Conservation (phyloP, 177 flowering plant genomes). For the Vitis hybrid region DNA sequence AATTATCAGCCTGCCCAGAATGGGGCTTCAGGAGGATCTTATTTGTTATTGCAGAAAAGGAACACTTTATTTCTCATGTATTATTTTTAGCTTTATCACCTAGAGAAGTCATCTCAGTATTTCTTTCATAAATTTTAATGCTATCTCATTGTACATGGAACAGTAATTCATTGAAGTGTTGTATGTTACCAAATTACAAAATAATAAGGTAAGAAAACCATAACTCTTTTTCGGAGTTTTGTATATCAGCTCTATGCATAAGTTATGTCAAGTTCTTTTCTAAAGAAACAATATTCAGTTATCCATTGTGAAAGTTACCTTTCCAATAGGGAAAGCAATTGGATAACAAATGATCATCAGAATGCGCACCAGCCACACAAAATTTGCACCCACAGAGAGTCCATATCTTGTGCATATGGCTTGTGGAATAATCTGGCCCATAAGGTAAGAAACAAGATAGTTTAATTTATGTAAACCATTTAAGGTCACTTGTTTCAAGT, state of each 20-base stretch:
- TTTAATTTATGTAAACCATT: background rate
- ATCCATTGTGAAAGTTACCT: slow-evolving; percentile 35
- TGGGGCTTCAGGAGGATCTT: background rate
- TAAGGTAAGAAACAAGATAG: background rate
- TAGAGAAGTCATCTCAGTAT: background rate
- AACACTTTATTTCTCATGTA: background rate
- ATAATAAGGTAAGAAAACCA: background rate
- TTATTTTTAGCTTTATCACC: background rate
- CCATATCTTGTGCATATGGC: slow-evolving; percentile 47
- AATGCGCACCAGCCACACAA: slow-evolving; percentile 62
- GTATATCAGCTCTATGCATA: background rate
- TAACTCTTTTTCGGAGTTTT: background rate
- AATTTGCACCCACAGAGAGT: slow-evolving; percentile 66
- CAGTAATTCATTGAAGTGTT: background rate
- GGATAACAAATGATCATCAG: slow-evolving; percentile 71
- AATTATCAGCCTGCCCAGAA: no score
- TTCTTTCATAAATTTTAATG: background rate
- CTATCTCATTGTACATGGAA: background rate
- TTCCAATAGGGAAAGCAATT: slow-evolving; percentile 68
- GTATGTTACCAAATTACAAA: background rate
- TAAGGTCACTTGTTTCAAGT: background rate
- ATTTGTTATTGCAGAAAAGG: background rate
- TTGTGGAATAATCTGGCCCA: slow-evolving; percentile 36
- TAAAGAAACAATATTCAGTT: background rate
- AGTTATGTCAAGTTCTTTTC: no score